These are phyloP conservation scores for Rhizopogon rudus DNA, from an alignment of 768 basidiomycete genomes.

Conservation along the genomic window DNA sequence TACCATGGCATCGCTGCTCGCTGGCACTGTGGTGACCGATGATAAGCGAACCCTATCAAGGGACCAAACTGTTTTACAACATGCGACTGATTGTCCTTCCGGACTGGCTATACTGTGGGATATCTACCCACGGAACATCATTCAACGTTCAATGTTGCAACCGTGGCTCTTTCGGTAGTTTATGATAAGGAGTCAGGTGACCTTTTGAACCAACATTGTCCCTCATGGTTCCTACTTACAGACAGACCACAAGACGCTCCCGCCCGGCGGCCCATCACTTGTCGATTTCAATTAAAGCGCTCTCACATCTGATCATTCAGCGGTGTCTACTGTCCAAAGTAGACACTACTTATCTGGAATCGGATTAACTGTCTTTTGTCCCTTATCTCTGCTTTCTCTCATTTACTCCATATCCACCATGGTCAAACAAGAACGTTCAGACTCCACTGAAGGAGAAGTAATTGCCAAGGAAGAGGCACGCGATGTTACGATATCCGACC, in stretches of 20 bases:
- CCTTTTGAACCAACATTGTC: no score
- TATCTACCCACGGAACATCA: background rate
- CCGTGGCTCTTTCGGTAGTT: background rate
- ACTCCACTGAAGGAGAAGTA: background rate
- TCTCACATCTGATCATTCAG: background rate
- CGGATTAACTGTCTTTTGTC: background rate
- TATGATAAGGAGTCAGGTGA: background rate
- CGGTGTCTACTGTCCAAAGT: background rate
- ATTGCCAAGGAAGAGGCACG: background rate
- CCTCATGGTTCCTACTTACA: background rate
- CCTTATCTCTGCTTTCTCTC: background rate
- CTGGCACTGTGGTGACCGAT: no score
- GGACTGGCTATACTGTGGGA: background rate
- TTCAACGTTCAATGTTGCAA: background rate
- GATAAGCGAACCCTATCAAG: no score
- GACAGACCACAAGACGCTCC: background rate
- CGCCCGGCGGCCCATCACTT: background rate
- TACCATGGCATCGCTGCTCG: no score
- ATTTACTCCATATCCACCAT: background rate
- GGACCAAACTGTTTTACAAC: background rate
- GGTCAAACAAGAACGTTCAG: background rate
- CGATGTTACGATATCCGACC: slow-evolving; percentile 24
- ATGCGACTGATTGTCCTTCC: background rate
- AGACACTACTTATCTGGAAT: background rate
- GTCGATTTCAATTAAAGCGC: background rate